phyloP scores from a whole-genome alignment of 257 asterid genomes.

The Solanum appendiculatum region DNA sequence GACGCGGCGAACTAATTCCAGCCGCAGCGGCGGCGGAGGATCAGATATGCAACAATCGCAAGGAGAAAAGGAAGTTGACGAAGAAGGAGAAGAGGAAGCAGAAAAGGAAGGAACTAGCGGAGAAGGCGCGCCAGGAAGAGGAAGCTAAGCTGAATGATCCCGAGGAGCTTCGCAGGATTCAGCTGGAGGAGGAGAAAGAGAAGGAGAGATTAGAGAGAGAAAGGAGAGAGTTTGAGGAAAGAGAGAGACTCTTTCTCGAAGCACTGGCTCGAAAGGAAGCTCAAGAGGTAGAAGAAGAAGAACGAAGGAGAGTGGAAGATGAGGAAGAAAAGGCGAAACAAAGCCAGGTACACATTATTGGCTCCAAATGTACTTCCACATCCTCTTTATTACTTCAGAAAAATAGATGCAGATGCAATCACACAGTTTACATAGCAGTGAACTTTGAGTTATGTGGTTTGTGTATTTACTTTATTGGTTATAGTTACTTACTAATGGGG shows the following conservation, averaged over 20 bases:
- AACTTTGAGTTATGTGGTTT: neutral
- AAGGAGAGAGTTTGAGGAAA: conserved; percentile 66
- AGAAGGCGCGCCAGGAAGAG: conserved; percentile 56
- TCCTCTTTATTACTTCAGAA: neutral
- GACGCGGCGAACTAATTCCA: neutral
- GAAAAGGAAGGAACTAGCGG: conserved; percentile 72
- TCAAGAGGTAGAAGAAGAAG: conserved; percentile 48
- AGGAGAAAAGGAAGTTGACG: conserved; percentile 63
- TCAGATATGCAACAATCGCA: conserved; percentile 26
- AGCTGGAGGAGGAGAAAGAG: conserved; percentile 69
- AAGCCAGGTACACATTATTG: conserved; percentile 26
- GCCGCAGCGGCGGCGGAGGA: conserved; percentile 7
- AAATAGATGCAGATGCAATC: neutral
- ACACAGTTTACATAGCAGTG: neutral
- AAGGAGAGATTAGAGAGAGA: conserved; percentile 56
- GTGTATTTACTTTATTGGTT: neutral
- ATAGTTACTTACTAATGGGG: neutral
- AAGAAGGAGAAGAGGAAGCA: conserved; percentile 91
- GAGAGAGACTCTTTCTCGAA: conserved; percentile 62
- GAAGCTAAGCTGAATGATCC: conserved; percentile 69
- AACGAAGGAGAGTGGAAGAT: conserved; percentile 31
- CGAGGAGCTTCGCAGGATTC: conserved; percentile 56
- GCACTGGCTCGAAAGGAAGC: conserved; percentile 54
- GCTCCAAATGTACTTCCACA: neutral
- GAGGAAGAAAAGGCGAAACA: conserved; percentile 35